phyloP scores from a whole-genome alignment of 2,329 filamentous ascomycete species.

The Fusarium pseudoanthophilum region DNA sequence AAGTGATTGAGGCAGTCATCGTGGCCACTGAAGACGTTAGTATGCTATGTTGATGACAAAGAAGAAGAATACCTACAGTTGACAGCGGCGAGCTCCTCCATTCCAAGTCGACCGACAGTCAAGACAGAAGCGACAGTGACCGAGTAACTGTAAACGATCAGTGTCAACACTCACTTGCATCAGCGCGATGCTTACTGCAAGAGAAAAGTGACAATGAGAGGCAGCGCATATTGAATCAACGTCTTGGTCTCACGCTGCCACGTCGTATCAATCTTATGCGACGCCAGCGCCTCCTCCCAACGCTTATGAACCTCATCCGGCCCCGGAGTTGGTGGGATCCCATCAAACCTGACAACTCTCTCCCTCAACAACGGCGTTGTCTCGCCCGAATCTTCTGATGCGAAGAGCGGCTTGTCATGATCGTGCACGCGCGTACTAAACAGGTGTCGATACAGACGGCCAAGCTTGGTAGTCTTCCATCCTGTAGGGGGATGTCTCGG shows the following conservation, averaged over 20 bases:
- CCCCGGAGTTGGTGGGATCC: conserved; percentile 15
- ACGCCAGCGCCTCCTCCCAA: conserved; percentile 83
- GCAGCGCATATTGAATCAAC: conserved; percentile 73
- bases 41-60: no score
- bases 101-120: conserved; percentile 77
- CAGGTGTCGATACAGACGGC: conserved; percentile 19
- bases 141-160: conserved; percentile 62
- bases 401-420: conserved; percentile 13
- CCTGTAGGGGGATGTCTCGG: background rate
- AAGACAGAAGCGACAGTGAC: conserved; percentile 80
- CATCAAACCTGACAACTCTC: background rate
- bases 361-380: conserved; percentile 17
- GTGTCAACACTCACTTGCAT: accelerated
- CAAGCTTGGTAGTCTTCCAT: conserved; percentile 8
- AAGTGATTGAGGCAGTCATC: conserved; percentile 83
- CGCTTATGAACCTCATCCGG: conserved; percentile 34
- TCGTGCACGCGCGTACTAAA: conserved; percentile 30
- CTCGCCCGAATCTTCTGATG: conserved; percentile 6
- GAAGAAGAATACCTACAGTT: no score
- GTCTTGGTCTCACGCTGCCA: conserved; percentile 89
- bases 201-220: conserved; percentile 74
- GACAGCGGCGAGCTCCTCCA: conserved; percentile 58
- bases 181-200: conserved; percentile 59
- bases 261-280: conserved; percentile 83
- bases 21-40: conserved; percentile 54